Evolutionary conservation across 345 rosid genomes (phyloP).

Genomic region (Boechera divaricarpa): DNA sequence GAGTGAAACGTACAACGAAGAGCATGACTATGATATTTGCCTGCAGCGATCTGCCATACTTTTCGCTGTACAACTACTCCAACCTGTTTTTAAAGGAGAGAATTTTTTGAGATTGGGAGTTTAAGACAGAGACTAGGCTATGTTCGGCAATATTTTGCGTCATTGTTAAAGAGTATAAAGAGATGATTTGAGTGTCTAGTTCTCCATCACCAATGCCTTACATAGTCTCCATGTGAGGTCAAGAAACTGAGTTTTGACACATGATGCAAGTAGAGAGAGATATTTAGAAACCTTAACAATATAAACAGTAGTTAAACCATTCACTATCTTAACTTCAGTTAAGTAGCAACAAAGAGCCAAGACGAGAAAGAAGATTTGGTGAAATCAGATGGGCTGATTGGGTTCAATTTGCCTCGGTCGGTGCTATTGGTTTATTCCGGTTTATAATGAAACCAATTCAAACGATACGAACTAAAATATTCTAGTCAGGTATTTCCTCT

Average conservation of each 20-base stretch:
- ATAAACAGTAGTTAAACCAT: too few species aligned
- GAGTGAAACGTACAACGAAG: background rate
- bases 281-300: background rate
- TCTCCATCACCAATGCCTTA: background rate
- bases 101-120: too few species aligned
- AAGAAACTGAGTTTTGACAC: background rate
- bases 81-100: too few species aligned
- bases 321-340: background rate
- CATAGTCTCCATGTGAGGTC: background rate
- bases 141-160: background rate
- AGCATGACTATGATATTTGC: too few species aligned
- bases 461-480: background rate
- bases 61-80: too few species aligned
- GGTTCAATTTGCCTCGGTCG: background rate
- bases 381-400: background rate
- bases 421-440: background rate
- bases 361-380: background rate
- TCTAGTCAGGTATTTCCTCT: background rate
- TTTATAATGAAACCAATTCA: background rate
- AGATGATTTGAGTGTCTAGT: background rate
- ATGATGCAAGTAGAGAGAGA: background rate
- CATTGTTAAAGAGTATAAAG: background rate
- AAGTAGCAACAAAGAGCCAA: background rate
- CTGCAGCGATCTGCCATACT: too few species aligned
- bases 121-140: background rate